A percentile compares a stretch with the other conserved stretches of the same genome.
Evolutionary conservation across 2,329 filamentous ascomycete genomes (phyloP).

Genomic region (Huntiella abstrusa): DNA sequence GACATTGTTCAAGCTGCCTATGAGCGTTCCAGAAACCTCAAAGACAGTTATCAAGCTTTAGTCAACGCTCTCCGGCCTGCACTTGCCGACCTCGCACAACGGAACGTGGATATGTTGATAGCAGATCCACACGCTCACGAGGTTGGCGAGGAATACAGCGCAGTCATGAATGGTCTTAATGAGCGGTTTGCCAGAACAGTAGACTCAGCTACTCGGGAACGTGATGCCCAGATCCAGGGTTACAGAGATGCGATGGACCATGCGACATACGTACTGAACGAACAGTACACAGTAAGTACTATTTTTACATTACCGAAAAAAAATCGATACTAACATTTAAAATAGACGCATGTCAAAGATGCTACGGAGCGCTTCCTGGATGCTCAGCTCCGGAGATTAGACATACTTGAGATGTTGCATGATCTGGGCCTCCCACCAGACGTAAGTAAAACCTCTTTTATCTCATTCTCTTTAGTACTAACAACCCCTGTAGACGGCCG

Average conservation of each 20-base stretch:
- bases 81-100: slow-evolving; percentile 45
- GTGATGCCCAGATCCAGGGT: slow-evolving; percentile 12
- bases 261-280: slow-evolving; percentile 9
- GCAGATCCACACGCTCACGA: slow-evolving; percentile 33
- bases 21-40: slow-evolving; percentile 47
- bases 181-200: slow-evolving; percentile 20
- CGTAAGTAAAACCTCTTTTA: slow-evolving; percentile 21
- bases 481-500: slow-evolving; percentile 19
- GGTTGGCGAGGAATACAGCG: slow-evolving; percentile 31
- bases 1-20: slow-evolving; percentile 36
- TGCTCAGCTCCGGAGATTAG: slow-evolving; percentile 26
- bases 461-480: slow-evolving; percentile 4
- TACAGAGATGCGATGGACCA: slow-evolving; percentile 8
- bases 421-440: slow-evolving; percentile 27
- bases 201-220: slow-evolving; percentile 10
- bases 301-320: background rate
- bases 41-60: slow-evolving; percentile 44
- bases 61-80: slow-evolving; percentile 43
- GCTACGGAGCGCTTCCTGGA: slow-evolving; percentile 25
- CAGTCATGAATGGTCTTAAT: slow-evolving; percentile 33
- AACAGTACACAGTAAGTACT: slow-evolving; percentile 14
- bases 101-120: slow-evolving; percentile 37
- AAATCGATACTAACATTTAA: slow-evolving; percentile 1
- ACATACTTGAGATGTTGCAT: slow-evolving; percentile 26
- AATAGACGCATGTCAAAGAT: slow-evolving; percentile 22